Percentiles rank a stretch among this genome's conserved stretches.
Conservation (phyloP, 73 alveolate genomes). For the Tetrahymena malaccensis region DNA sequence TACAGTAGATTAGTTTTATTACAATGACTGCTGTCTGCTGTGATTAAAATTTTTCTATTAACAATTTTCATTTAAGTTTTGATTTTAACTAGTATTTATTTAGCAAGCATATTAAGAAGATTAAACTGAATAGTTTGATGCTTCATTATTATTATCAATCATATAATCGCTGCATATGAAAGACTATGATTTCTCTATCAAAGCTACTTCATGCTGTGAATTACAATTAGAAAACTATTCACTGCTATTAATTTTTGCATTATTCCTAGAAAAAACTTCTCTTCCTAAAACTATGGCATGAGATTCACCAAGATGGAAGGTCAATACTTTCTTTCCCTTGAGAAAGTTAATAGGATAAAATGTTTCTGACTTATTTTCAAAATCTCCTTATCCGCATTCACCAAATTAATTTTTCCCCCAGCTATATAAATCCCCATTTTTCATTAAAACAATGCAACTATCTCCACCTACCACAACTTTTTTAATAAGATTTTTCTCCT, state of each 20-base stretch:
- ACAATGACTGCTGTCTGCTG: not conserved
- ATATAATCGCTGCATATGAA: not conserved
- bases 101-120: not conserved
- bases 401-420: not conserved
- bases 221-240: not conserved
- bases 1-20: not conserved
- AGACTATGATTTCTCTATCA: not conserved
- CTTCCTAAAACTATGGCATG: not conserved
- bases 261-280: not conserved
- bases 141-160: not conserved
- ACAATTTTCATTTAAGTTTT: not conserved
- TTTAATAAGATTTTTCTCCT: not conserved
- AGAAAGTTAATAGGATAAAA: not conserved
- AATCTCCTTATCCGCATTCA: not conserved
- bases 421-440: not conserved
- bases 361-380: not conserved
- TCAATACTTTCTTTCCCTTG: not conserved
- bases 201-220: not conserved
- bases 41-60: not conserved
- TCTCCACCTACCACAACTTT: not conserved
- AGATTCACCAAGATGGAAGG: not conserved
- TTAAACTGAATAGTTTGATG: not conserved
- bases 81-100: not conserved
- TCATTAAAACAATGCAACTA: not conserved
- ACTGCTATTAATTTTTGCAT: not conserved